These are phyloP conservation scores for Yarrowia sp. DNA, from an alignment of 805 yeast genomes.

Conservation along the genomic window DNA sequence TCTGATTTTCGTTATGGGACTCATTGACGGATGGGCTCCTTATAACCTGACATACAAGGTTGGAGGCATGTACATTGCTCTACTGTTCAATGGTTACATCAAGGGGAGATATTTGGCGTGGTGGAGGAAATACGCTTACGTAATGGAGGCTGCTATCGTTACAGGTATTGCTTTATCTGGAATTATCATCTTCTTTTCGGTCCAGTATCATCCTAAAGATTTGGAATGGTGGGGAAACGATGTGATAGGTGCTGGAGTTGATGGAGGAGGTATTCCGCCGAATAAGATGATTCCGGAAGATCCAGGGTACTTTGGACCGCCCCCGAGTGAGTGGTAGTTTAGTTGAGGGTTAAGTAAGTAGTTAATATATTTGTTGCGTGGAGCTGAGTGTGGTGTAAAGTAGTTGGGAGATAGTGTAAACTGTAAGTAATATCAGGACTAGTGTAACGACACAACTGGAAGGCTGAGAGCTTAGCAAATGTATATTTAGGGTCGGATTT, in stretches of 20 bases:
- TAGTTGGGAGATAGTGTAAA: not conserved
- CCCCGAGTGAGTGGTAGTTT: not conserved
- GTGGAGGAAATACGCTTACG: slow-evolving; percentile 7
- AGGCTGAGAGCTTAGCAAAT: no score
- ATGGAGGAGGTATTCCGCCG: not conserved
- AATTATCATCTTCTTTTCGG: not conserved
- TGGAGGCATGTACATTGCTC: not conserved
- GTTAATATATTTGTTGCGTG: no score
- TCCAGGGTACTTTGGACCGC: not conserved
- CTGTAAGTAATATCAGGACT: no score
- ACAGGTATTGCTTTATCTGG: not conserved
- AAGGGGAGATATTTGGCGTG: not conserved
- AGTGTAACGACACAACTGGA: no score
- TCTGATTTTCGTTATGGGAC: not conserved
- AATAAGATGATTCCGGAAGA: not conserved
- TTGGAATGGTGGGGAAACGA: not conserved
- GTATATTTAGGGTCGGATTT: no score
- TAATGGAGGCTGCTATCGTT: not conserved
- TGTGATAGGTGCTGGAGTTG: not conserved
- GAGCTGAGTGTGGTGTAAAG: not conserved
- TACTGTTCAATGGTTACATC: not conserved
- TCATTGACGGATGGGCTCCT: slow-evolving; percentile 27
- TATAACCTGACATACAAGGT: not conserved
- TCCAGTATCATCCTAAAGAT: not conserved
- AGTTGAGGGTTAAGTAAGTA: no score